phyloP scores from a whole-genome alignment of 768 basidiomycete genomes.

The Amanita thiersii region DNA sequence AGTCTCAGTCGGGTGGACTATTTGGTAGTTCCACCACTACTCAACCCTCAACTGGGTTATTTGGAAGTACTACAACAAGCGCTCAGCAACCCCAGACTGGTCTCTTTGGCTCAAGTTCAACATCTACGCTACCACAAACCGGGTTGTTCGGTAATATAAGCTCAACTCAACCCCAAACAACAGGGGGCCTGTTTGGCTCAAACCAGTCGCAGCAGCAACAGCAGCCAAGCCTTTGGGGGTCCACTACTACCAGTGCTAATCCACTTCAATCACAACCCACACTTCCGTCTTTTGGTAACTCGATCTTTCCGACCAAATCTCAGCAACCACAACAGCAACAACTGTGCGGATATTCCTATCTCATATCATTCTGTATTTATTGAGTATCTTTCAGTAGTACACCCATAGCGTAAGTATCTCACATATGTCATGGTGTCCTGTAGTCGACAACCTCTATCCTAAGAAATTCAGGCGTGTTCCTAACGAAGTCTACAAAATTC shows the following conservation, averaged over 20 bases:
- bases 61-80: conserved; percentile 10
- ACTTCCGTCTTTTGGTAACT: conserved; percentile 19
- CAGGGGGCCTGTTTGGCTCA: conserved; percentile 11
- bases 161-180: conserved; percentile 13
- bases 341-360: conserved; percentile 14
- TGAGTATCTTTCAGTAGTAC: not conserved
- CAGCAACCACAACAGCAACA: conserved; percentile 23
- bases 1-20: conserved; percentile 14
- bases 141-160: too few species aligned
- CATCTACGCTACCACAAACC: too few species aligned
- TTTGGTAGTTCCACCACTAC: conserved; percentile 19
- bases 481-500: conserved; percentile 56
- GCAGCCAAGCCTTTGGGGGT: conserved; percentile 17
- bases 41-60: conserved; percentile 13
- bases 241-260: conserved; percentile 13
- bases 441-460: too few species aligned
- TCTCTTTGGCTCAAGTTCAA: not conserved
- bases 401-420: not conserved
- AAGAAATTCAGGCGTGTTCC: too few species aligned
- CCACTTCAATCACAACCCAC: conserved; percentile 25
- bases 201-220: conserved; percentile 19
- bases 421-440: not conserved
- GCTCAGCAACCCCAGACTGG: conserved; percentile 8
- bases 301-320: conserved; percentile 22
- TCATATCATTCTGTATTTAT: not conserved